These are phyloP conservation scores for Microstegium vimineum DNA, from an alignment of 176 grass and related monocot species.

Conservation along the genomic window DNA sequence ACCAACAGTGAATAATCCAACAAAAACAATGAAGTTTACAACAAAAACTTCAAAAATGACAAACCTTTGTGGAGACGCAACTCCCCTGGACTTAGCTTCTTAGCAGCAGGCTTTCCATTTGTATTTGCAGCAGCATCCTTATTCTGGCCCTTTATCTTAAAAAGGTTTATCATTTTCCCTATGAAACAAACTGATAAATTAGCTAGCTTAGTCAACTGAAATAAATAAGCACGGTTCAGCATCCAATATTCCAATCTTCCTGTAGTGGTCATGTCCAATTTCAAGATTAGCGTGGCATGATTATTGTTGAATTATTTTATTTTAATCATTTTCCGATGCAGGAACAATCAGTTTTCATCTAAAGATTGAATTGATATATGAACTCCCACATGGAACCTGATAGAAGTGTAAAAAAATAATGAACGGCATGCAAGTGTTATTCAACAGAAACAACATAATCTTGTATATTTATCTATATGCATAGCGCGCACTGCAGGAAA, in stretches of 20 bases:
- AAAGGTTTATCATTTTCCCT: too few relatives aligned
- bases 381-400: too few relatives aligned
- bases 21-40: not conserved
- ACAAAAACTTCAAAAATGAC: not conserved
- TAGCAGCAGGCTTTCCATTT: conserved; percentile 43
- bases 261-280: not conserved
- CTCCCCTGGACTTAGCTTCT: conserved; percentile 64
- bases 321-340: not conserved
- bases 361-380: too few relatives aligned
- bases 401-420: too few relatives aligned
- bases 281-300: not conserved
- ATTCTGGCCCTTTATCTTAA: conserved; percentile 41
- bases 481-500: too few relatives aligned
- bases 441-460: too few relatives aligned
- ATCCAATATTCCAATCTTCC: not conserved
- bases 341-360: too few relatives aligned
- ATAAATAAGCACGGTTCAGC: not conserved
- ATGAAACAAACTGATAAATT: not conserved
- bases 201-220: not conserved
- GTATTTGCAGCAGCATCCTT: conserved; percentile 45
- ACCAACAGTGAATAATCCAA: too few relatives aligned
- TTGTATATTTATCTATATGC: too few relatives aligned
- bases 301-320: not conserved
- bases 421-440: too few relatives aligned
- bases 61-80: conserved; percentile 68